These are phyloP conservation scores for Pseudonitzschia multiseries DNA, from an alignment of 108 stramenopile genomes.

Conservation along the genomic window DNA sequence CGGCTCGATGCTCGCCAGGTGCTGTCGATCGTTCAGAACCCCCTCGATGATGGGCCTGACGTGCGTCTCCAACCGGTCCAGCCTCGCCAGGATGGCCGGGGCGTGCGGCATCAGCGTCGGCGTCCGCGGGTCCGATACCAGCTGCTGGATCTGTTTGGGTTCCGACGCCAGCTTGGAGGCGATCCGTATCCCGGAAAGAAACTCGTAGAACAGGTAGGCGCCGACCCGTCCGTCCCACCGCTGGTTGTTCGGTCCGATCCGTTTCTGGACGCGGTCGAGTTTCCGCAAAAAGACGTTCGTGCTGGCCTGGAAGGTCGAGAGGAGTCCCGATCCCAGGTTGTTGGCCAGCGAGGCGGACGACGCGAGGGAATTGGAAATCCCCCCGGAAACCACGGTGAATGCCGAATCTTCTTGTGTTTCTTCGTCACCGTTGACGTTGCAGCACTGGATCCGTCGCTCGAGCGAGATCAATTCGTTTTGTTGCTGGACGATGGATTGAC, in stretches of 20 bases:
- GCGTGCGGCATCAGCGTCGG: constrained; percentile 62
- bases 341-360: constrained; percentile 18
- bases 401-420: no score
- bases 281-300: constrained; percentile 56
- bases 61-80: constrained; percentile 64
- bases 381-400: constrained; percentile 17
- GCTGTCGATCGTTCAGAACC: constrained; percentile 67
- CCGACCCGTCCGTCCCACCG: constrained; percentile 42
- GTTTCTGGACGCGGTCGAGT: constrained; percentile 48
- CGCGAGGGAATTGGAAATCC: constrained; percentile 31
- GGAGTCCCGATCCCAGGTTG: background rate
- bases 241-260: constrained; percentile 44
- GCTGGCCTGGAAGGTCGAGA: constrained; percentile 39
- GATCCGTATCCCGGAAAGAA: constrained; percentile 50
- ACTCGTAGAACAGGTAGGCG: constrained; percentile 53
- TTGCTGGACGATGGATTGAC: constrained; percentile 53
- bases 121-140: constrained; percentile 62
- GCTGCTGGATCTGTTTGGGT: constrained; percentile 45
- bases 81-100: constrained; percentile 56
- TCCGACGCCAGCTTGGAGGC: constrained; percentile 43
- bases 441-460: constrained; percentile 56
- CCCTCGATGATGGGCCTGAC: constrained; percentile 57
- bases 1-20: constrained; percentile 63
- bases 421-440: constrained; percentile 1
- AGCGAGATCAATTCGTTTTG: constrained; percentile 56